A percentile compares a stretch with the other conserved stretches of the same genome.
Evolutionary conservation across 352 stramenopile genomes (phyloP).

Genomic region (Phytophthora idaei): DNA sequence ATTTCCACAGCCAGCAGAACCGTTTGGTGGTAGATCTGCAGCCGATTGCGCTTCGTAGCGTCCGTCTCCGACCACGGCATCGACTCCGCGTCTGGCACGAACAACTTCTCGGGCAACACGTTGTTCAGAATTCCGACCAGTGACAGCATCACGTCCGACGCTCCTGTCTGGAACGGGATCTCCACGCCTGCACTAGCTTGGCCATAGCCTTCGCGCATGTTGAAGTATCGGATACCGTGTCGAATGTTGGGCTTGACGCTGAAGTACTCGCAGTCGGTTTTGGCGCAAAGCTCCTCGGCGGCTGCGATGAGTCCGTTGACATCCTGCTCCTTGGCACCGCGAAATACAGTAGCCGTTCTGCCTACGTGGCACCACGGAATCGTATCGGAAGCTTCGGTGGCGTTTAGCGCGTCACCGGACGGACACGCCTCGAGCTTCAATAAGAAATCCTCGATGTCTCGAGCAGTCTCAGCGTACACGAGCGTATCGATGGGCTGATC

Average conservation of each 20-base stretch:
- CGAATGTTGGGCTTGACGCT: constrained; percentile 61
- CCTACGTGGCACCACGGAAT: not conserved
- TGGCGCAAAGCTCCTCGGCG: constrained; percentile 46
- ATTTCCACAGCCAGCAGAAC: constrained; percentile 53
- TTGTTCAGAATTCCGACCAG: constrained; percentile 64
- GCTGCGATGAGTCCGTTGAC: constrained; percentile 44
- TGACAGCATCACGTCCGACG: constrained; percentile 55
- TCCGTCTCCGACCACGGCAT: constrained; percentile 37
- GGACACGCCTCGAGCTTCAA: constrained; percentile 41
- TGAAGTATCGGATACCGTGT: constrained; percentile 59
- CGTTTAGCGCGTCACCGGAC: not conserved
- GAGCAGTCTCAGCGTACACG: constrained; percentile 57
- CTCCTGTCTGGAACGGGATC: constrained; percentile 57
- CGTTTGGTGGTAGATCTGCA: constrained; percentile 56
- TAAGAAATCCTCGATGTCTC: constrained; percentile 49
- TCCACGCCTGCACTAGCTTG: constrained; percentile 29
- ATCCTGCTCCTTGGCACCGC: constrained; percentile 55
- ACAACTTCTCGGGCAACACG: constrained; percentile 47
- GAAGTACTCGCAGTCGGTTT: constrained; percentile 56
- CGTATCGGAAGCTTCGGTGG: not conserved
- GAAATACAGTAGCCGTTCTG: constrained; percentile 39
- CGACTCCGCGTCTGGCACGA: constrained; percentile 36
- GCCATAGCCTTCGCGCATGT: constrained; percentile 66
- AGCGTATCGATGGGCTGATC: constrained; percentile 52
- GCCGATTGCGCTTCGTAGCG: constrained; percentile 35